Evolutionary conservation across 2,329 filamentous ascomycete genomes (phyloP).

Genomic region (Phaeomoniella chlamydospora): DNA sequence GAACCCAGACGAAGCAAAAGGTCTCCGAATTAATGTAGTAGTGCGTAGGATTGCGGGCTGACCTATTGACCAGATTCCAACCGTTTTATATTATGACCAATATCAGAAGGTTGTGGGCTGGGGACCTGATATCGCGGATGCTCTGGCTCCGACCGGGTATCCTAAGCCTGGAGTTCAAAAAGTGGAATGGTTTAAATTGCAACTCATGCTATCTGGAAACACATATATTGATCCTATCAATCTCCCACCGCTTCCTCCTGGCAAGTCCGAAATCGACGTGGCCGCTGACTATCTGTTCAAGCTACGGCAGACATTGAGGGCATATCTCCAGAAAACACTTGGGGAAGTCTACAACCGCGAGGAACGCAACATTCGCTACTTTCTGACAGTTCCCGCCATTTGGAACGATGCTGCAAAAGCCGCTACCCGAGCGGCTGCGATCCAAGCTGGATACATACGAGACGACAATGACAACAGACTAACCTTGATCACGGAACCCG

Average conservation of each 20-base stretch:
- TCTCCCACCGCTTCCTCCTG: slow-evolving; percentile 86
- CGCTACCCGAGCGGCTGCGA: slow-evolving; percentile 85
- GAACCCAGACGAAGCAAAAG: slow-evolving; percentile 98
- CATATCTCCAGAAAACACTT: slow-evolving; percentile 86
- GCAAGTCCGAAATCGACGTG: slow-evolving; percentile 97
- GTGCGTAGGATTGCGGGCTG: no score
- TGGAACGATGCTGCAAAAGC: slow-evolving; percentile 99
- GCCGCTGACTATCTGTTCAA: slow-evolving; percentile 99
- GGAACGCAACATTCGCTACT: slow-evolving; percentile 95
- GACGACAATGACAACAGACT: slow-evolving; percentile 96
- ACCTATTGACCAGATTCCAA: slow-evolving; percentile 60
- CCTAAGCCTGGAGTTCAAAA: slow-evolving; percentile 97
- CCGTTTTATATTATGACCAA: slow-evolving; percentile 98
- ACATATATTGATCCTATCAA: slow-evolving; percentile 99
- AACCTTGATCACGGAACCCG: slow-evolving; percentile 88
- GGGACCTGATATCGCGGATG: slow-evolving; percentile 96
- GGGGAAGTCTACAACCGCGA: slow-evolving; percentile 97
- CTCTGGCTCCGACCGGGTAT: slow-evolving; percentile 89
- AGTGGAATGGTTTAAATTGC: slow-evolving; percentile 99
- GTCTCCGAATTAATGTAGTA: slow-evolving; percentile 38
- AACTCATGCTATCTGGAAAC: slow-evolving; percentile 96
- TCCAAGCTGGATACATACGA: slow-evolving; percentile 89
- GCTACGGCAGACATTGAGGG: slow-evolving; percentile 89
- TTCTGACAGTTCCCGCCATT: slow-evolving; percentile 95
- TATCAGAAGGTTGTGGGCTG: slow-evolving; percentile 99